phyloP scores from a whole-genome alignment of 2,329 filamentous ascomycete genomes.

The Pseudogymnoascus sp. region DNA sequence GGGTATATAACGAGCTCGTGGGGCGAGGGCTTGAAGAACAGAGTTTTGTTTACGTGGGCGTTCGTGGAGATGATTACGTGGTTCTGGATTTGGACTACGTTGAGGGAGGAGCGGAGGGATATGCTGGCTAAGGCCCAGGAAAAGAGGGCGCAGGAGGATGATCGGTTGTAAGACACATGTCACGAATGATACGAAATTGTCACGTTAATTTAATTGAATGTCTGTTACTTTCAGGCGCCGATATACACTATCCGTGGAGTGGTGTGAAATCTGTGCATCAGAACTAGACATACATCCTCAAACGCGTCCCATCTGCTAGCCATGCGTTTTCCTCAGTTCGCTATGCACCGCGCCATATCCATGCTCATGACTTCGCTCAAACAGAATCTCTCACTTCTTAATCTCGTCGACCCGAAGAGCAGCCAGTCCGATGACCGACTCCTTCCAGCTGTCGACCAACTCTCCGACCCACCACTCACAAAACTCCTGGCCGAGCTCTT shows the following conservation, averaged over 20 bases:
- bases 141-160: conserved; percentile 33
- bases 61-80: conserved; percentile 79
- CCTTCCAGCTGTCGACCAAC: conserved; percentile 26
- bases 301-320: neutral
- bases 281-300: neutral
- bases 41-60: conserved; percentile 75
- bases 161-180: conserved; percentile 19
- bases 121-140: conserved; percentile 28
- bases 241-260: conserved; percentile 1
- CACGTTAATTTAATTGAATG: conserved; percentile 2
- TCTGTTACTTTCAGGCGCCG: neutral
- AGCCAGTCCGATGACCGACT: conserved; percentile 27
- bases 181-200: conserved; percentile 1
- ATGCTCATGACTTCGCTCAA: conserved; percentile 5
- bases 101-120: conserved; percentile 56
- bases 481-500: conserved; percentile 11
- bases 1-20: conserved; percentile 39
- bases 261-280: neutral
- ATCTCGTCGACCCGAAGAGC: conserved; percentile 17
- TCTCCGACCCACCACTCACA: conserved; percentile 20
- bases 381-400: conserved; percentile 13
- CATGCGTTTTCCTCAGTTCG: neutral
- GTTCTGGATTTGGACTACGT: conserved; percentile 76
- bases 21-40: conserved; percentile 70
- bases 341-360: conserved; percentile 12